Base-by-base conservation (phyloP, 1,284 basidiomycete genomes). In the Cystobasidium sp. region DNA sequence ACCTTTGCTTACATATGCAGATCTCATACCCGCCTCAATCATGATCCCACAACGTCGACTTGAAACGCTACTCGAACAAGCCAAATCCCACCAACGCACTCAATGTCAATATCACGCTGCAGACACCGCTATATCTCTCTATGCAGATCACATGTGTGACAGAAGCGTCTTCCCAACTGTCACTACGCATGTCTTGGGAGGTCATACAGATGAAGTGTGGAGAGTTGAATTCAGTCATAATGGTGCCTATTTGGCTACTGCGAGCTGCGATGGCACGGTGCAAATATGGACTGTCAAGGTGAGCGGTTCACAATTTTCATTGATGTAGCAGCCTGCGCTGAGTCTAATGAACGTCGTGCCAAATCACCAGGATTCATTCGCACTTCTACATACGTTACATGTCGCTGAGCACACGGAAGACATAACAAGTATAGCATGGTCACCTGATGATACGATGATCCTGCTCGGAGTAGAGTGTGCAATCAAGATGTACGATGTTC, bases 141-240 rank as follows among this genome's bases (percentile, higher is more conserved):
- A 95, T 79, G 86, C 86, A 64, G 93, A 99, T 81, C 93, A 97
- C 82, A 84, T 86, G 56, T 95, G 94, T 83, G 88, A 89, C 76
- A 88, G 89, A 79, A 87, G 88, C 55, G 86, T 87, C 51, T 98
- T 99, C 84, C 96, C 96, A 12, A 87, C 88, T 41, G 85, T 90
- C 39, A 93, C 91, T 8, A 93, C 93, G 1, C 89, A 90, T 31
- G 89, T 94, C 52, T 84, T 98, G 61, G 87, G 89, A 52, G 91
- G 90, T 43, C 96, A 99, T 82, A 86, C 86, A 14, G 93, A 97
- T 80, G 94, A 99, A 82, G 94, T 99, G 14, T 99, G 96, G 95
- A 89, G 91, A 79, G 84, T 98, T 75, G 90, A 90, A 81, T 99
- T 95, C 92, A 97, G 94, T 82, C 92, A 94, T 79, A 89, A 91